Evolutionary conservation across 306 rosid species (phyloP), one percentile per base, ranked within the genome.

Genomic region (Quercus variabilis): DNA sequence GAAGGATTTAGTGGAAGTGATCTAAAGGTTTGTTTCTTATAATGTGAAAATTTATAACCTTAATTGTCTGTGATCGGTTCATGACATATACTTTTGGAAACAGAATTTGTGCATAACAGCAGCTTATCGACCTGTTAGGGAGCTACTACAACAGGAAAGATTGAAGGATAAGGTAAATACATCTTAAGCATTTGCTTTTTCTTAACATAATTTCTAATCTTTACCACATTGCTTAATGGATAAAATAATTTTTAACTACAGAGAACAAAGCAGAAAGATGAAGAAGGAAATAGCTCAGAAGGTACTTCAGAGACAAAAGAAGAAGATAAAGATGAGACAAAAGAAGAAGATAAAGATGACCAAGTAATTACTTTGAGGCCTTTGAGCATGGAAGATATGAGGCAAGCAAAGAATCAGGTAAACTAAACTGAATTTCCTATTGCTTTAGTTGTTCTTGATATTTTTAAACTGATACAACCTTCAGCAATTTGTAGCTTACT

Each of bases 1-100:
- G 94, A 91, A 82, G 99, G 99, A 70, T 95, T 78, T 52, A 95
- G 90, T 83, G 98, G 98, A 79, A 95, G 98, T 79, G 99, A 95
- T 82, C 97, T 95, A 11, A 95, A 93, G 98, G 99, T 93, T 63
- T 74, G 76, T 43, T 73, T 87, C 58, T 59, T 49, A 20, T 57
- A 30, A 5, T 75, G 76, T 62, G 74, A 65, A 38, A 74, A 70
- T 69, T 18, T 49, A 1, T 41, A 7, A 35, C 71, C 46, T 18
- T 77, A 41, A 64, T 31, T 65, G 65, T 31, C 43, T 56, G 17
- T 63, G 28, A 78, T 26, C 19, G 65, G 63, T 59, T 86, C 57
- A 46, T 79, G 54, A 87, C 30, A 41, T 78, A 68, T 73, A 68
- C 71, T 79, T 69, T 75, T 87, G 76, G 86, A 49, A 85, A 79